phyloP scores from a whole-genome alignment of 2,329 filamentous ascomycete genomes.

The Colletotrichum plurivorum region DNA sequence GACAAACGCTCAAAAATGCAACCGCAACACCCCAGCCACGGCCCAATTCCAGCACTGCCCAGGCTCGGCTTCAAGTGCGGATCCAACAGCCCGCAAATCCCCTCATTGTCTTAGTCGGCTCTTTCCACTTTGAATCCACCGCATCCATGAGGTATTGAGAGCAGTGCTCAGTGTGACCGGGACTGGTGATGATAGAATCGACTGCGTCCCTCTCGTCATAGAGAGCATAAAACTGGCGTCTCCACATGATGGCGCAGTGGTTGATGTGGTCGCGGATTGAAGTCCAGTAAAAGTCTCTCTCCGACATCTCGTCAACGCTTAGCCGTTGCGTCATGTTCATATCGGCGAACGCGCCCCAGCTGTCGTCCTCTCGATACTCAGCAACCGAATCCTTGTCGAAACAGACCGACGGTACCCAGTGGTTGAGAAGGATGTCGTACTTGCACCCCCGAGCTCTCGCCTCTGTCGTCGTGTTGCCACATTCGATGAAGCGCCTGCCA shows the following conservation, averaged over 20 bases:
- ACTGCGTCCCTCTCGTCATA: conserved; percentile 42
- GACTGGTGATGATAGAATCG: conserved; percentile 44
- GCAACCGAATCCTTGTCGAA: conserved; percentile 44
- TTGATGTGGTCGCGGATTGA: conserved; percentile 45
- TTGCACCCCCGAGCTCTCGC: conserved; percentile 42
- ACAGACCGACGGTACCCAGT: conserved; percentile 45
- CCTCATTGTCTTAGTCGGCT: conserved; percentile 40
- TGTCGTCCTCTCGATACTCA: conserved; percentile 46
- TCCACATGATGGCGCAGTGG: conserved; percentile 47
- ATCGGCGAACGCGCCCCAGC: conserved; percentile 45
- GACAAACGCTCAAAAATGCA: background rate
- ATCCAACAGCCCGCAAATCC: conserved; percentile 39
- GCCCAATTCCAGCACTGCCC: no score
- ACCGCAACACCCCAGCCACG: background rate
- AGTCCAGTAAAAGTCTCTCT: conserved; percentile 44
- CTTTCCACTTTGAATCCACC: conserved; percentile 39
- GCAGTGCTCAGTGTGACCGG: conserved; percentile 47
- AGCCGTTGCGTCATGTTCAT: conserved; percentile 42
- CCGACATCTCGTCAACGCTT: conserved; percentile 43
- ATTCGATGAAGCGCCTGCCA: conserved; percentile 38
- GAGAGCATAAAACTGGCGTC: conserved; percentile 44
- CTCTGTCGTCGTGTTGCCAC: conserved; percentile 42
- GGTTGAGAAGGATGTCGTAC: conserved; percentile 46
- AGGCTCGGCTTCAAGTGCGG: conserved; percentile 1
- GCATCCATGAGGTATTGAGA: conserved; percentile 46